phyloP scores from a whole-genome alignment of 1,139 yeast species.

The Lodderomyces margitis region DNA sequence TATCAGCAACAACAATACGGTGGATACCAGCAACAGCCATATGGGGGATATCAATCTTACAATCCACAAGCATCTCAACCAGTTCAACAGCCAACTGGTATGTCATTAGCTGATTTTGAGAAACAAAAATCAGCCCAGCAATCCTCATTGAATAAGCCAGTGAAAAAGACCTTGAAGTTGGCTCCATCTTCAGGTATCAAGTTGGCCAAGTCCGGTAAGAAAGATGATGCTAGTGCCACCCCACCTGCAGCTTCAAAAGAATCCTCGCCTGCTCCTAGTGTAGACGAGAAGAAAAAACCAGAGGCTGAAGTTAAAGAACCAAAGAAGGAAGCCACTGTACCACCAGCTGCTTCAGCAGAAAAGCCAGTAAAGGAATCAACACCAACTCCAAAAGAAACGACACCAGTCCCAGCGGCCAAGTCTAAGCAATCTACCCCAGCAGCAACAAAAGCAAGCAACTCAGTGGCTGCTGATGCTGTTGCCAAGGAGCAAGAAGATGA shows the following conservation, averaged over 20 bases:
- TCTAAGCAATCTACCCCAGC: conserved; percentile 8
- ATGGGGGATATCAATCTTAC: conserved; percentile 9
- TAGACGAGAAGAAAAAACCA: conserved; percentile 8
- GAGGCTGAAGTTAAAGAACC: conserved; percentile 11
- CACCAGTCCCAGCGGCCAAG: conserved; percentile 12
- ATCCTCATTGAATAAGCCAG: conserved; percentile 50
- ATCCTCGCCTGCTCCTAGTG: conserved; percentile 19
- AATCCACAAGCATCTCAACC: conserved; percentile 15
- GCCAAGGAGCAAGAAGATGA: conserved; percentile 78
- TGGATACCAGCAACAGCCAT: conserved; percentile 8
- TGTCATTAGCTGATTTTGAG: conserved; percentile 87
- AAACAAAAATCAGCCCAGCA: conserved; percentile 56
- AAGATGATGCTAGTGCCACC: conserved; percentile 21
- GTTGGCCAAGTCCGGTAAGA: conserved; percentile 58
- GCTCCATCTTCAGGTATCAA: conserved; percentile 67
- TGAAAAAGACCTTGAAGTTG: conserved; percentile 57
- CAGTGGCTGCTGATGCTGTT: conserved; percentile 44
- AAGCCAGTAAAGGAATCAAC: conserved; percentile 8
- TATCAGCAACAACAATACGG: conserved; percentile 10
- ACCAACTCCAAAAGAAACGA: conserved; percentile 11
- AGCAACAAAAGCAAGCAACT: conserved; percentile 14
- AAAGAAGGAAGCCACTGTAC: conserved; percentile 16
- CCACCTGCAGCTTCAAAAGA: conserved; percentile 18
- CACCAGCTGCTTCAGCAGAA: conserved; percentile 15
- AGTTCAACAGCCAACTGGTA: conserved; percentile 45